These are phyloP conservation scores for Vigna reflexopilosa DNA, from an alignment of 306 rosid species.

Conservation along the genomic window DNA sequence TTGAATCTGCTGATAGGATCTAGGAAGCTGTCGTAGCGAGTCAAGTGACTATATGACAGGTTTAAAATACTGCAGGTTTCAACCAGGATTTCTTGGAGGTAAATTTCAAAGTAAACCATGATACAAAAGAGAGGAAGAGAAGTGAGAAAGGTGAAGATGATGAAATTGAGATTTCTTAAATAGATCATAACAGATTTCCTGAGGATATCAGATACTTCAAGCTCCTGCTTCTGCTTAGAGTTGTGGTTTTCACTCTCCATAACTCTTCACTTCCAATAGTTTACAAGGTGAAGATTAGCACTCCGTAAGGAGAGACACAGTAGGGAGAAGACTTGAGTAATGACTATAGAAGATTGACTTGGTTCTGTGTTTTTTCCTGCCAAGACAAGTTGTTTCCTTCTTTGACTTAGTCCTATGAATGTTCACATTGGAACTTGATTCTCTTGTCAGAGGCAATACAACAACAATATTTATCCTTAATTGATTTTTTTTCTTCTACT, in stretches of 20 bases:
- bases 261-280: constrained; percentile 19
- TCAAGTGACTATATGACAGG: not conserved
- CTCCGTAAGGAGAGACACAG: not conserved
- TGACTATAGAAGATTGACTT: constrained; percentile 10
- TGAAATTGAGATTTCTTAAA: constrained; percentile 52
- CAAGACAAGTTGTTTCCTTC: not conserved
- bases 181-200: constrained; percentile 43
- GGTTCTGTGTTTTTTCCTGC: not conserved
- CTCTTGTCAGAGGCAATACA: not conserved
- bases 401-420: not conserved
- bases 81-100: constrained; percentile 47
- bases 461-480: too few species aligned
- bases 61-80: constrained; percentile 34
- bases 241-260: constrained; percentile 49
- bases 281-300: not conserved
- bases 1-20: not conserved
- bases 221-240: constrained; percentile 43
- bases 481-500: not conserved
- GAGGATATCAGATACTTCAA: constrained; percentile 51
- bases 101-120: constrained; percentile 50
- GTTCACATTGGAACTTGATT: not conserved
- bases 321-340: constrained; percentile 41
- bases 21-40: not conserved
- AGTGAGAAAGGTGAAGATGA: constrained; percentile 50
- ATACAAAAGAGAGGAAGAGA: constrained; percentile 62